Conservation (phyloP, 805 yeast species). For the Saturnispora zaruensis region DNA sequence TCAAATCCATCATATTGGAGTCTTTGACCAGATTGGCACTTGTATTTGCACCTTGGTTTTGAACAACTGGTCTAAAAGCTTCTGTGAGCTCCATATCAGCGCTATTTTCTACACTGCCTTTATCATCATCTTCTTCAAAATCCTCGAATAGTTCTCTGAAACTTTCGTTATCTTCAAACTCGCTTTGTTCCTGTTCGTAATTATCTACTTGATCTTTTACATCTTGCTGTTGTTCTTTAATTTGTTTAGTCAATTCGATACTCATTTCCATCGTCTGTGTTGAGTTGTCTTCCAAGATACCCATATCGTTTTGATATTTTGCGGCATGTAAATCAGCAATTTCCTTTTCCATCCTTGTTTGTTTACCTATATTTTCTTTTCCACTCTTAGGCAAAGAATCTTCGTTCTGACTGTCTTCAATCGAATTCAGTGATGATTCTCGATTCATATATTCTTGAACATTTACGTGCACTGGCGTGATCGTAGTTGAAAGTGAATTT, state of each 20-base stretch:
- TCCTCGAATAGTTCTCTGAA: conserved; percentile 11
- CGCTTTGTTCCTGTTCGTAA: background rate
- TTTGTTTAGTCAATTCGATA: conserved; percentile 20
- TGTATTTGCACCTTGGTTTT: background rate
- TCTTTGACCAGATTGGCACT: background rate
- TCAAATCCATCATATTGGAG: background rate
- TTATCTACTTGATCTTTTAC: conserved; percentile 7
- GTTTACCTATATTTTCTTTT: conserved; percentile 1
- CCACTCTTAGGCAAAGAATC: conserved; percentile 8
- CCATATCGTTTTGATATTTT: background rate
- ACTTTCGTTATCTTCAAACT: conserved; percentile 4
- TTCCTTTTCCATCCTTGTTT: conserved; percentile 1
- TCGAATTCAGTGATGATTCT: background rate
- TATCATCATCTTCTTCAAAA: conserved; percentile 2
- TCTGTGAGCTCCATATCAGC: conserved; percentile 1
- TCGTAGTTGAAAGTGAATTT: conserved; percentile 2
- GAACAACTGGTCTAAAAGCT: background rate
- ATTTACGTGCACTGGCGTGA: background rate
- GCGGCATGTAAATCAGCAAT: conserved; percentile 6
- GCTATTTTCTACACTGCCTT: conserved; percentile 8
- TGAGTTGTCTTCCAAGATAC: conserved; percentile 18
- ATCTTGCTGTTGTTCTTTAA: conserved; percentile 13
- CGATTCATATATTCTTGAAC: conserved; percentile 1
- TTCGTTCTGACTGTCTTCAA: background rate
- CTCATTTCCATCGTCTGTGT: conserved; percentile 26